Evolutionary conservation across 1,284 basidiomycete species (phyloP).

Genomic region (Cystobasidium pallidum): DNA sequence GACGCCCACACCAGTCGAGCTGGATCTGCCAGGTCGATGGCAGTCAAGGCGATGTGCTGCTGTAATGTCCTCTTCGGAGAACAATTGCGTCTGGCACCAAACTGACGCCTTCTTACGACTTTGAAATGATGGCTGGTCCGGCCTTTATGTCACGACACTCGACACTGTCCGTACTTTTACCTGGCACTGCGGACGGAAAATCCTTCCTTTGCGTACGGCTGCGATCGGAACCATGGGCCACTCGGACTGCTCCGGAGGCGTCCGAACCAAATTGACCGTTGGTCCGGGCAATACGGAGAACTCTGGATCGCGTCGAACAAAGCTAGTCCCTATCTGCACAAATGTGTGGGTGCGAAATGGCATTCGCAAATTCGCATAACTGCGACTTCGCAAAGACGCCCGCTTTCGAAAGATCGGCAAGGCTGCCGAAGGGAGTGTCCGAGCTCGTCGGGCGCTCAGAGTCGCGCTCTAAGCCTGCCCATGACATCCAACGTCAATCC

Average conservation of each 20-base stretch:
- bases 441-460: constrained; percentile 17
- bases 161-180: background rate
- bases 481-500: background rate
- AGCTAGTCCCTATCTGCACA: background rate
- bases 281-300: constrained; percentile 3
- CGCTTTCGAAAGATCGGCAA: background rate
- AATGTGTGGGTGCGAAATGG: background rate
- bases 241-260: constrained; percentile 16
- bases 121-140: no score
- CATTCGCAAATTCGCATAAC: background rate
- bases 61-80: background rate
- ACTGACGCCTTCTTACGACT: background rate
- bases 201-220: background rate
- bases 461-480: background rate
- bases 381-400: background rate
- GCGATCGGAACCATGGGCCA: background rate
- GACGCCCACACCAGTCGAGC: constrained; percentile 11
- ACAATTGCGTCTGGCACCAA: background rate
- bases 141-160: background rate
- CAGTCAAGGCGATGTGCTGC: constrained; percentile 15
- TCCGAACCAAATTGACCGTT: constrained; percentile 6
- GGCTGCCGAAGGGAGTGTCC: background rate
- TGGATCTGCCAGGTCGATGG: constrained; percentile 40
- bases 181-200: background rate
- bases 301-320: background rate